These are phyloP conservation scores for Lichtheimia corymbifera DNA, from an alignment of 371 early-diverging fungal species.

Conservation along the genomic window DNA sequence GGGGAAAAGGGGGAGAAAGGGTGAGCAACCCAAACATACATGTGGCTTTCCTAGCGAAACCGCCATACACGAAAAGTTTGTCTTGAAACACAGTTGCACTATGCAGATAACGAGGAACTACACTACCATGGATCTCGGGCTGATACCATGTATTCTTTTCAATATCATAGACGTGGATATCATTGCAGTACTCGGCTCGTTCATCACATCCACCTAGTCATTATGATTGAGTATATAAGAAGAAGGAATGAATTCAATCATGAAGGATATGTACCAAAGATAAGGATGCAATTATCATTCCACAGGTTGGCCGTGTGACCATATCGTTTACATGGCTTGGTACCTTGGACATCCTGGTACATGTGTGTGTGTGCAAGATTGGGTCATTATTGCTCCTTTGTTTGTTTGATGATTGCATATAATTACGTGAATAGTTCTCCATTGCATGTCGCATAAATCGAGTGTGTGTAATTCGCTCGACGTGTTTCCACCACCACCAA, in stretches of 20 bases:
- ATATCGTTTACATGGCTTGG: slow-evolving; percentile 52
- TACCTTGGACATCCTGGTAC: too few species aligned
- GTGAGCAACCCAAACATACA: slow-evolving; percentile 28
- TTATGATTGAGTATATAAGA: background rate
- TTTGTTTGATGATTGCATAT: too few species aligned
- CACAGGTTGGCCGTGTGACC: slow-evolving; percentile 61
- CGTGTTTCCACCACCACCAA: slow-evolving; percentile 65
- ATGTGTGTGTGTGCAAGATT: too few species aligned
- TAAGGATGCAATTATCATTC: slow-evolving; percentile 46
- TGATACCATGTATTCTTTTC: slow-evolving; percentile 40
- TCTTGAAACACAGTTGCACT: slow-evolving; percentile 61
- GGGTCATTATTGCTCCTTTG: too few species aligned
- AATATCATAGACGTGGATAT: background rate
- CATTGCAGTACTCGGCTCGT: background rate
- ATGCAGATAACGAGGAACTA: slow-evolving; percentile 60
- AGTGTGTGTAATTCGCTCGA: slow-evolving; percentile 59
- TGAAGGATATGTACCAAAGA: slow-evolving; percentile 46
- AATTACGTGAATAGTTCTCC: slow-evolving; percentile 36
- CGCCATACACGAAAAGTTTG: slow-evolving; percentile 67
- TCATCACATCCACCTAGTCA: background rate
- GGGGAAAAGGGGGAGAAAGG: too few species aligned
- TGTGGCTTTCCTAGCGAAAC: slow-evolving; percentile 59
- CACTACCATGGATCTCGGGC: slow-evolving; percentile 51
- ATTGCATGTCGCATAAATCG: slow-evolving; percentile 43
- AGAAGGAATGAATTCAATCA: background rate